Conservation (phyloP, 1,139 yeast species). For the Taphrina pruni region DNA sequence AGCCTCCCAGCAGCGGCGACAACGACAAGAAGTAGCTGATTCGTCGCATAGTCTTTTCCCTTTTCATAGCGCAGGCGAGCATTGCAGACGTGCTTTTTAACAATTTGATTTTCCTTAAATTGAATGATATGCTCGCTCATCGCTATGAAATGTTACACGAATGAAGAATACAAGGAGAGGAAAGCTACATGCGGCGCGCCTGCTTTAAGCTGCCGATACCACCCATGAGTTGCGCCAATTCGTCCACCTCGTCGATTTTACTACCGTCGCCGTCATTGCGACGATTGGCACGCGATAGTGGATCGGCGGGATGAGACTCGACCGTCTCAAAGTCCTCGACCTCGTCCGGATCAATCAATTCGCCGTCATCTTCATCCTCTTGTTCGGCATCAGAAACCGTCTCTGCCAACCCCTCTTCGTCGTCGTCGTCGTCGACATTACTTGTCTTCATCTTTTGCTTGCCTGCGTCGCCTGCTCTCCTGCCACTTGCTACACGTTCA, state of each 20-base stretch:
- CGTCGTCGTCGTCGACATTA: constrained; percentile 16
- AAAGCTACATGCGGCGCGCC: constrained; percentile 7
- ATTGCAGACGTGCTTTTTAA: too few relatives aligned
- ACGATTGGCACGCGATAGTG: not conserved
- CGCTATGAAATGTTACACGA: not conserved
- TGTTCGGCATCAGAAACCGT: constrained; percentile 31
- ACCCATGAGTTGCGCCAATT: constrained; percentile 24
- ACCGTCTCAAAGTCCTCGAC: constrained; percentile 39
- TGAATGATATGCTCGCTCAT: constrained; percentile 4
- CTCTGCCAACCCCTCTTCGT: constrained; percentile 18
- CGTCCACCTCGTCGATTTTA: not conserved
- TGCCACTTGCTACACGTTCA: not conserved
- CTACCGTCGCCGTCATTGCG: too few relatives aligned
- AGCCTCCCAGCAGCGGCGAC: not conserved
- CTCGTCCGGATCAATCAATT: constrained; percentile 41
- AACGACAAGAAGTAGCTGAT: too few relatives aligned
- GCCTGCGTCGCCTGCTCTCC: constrained; percentile 2
- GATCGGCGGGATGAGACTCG: constrained; percentile 29
- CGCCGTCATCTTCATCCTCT: constrained; percentile 39
- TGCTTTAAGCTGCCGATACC: constrained; percentile 31
- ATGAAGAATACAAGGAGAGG: too few relatives aligned
- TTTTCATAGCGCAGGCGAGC: too few relatives aligned
- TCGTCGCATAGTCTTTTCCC: too few relatives aligned
- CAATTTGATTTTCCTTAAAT: not conserved
- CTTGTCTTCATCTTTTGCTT: constrained; percentile 11